phyloP scores from a whole-genome alignment of 73 alveolate species.

The Paramecium sexaurelia region DNA sequence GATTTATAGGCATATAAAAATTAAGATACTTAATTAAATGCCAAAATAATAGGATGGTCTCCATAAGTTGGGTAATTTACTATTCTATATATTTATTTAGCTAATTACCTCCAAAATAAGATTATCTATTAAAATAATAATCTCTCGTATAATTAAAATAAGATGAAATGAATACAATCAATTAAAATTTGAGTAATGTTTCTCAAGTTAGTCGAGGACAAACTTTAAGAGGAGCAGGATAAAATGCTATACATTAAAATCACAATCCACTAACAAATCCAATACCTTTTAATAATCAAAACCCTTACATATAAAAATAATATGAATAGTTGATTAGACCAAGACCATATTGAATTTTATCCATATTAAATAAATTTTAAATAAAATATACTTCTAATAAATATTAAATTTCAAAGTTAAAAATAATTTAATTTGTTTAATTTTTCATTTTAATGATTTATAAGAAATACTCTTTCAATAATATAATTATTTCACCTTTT shows the following conservation, averaged over 20 bases:
- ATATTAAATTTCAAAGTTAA: no score
- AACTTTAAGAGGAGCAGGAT: slow-evolving; percentile 45
- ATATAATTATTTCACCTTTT: no score
- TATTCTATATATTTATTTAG: not conserved
- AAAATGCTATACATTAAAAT: slow-evolving; percentile 16
- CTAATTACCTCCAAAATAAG: slow-evolving; percentile 44
- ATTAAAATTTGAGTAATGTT: slow-evolving; percentile 19
- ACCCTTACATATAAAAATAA: slow-evolving; percentile 31
- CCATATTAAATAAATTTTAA: not conserved
- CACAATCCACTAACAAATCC: slow-evolving; percentile 55
- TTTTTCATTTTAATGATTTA: not conserved
- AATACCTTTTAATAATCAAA: slow-evolving; percentile 21
- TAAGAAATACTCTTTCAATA: no score
- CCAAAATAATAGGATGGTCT: slow-evolving; percentile 51
- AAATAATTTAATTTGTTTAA: no score
- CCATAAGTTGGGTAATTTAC: slow-evolving; percentile 50
- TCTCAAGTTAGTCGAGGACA: slow-evolving; percentile 28
- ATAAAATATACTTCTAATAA: not conserved
- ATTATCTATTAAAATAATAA: not conserved
- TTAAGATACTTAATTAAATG: slow-evolving; percentile 28
- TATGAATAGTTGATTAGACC: slow-evolving; percentile 23
- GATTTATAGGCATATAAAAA: slow-evolving; percentile 45
- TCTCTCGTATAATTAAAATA: not conserved
- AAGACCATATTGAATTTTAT: slow-evolving; percentile 42
- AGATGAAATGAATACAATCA: slow-evolving; percentile 9